Percentiles rank a stretch among this genome's conserved stretches.
Conservation (phyloP, 352 stramenopile species). For the Phytophthora pini region DNA sequence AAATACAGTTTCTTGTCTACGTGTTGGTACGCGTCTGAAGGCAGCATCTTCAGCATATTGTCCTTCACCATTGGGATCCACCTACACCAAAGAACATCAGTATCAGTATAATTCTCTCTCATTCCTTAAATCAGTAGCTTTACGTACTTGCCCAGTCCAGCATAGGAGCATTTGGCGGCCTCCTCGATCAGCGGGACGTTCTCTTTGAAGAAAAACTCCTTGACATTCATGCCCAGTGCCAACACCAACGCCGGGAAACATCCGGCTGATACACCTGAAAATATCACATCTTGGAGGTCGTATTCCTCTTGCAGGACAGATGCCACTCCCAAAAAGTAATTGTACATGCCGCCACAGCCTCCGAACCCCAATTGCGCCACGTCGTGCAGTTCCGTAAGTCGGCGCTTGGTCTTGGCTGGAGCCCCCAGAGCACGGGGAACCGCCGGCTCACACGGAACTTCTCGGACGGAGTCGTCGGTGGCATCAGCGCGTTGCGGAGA, state of each 20-base stretch:
- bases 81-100: slow-evolving; percentile 20
- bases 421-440: slow-evolving; percentile 25
- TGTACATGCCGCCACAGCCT: slow-evolving; percentile 88
- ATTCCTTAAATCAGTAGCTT: not conserved
- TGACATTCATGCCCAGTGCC: slow-evolving; percentile 70
- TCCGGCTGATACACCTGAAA: slow-evolving; percentile 77
- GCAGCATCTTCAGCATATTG: slow-evolving; percentile 69
- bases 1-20: slow-evolving; percentile 80
- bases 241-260: slow-evolving; percentile 78
- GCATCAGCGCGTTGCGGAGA: slow-evolving; percentile 9
- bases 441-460: slow-evolving; percentile 8
- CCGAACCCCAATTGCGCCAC: slow-evolving; percentile 83
- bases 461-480: slow-evolving; percentile 13
- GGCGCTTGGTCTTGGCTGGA: slow-evolving; percentile 34
- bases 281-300: slow-evolving; percentile 74
- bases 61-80: slow-evolving; percentile 82
- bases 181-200: slow-evolving; percentile 80
- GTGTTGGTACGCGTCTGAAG: slow-evolving; percentile 65
- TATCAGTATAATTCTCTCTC: not conserved
- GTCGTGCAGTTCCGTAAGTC: slow-evolving; percentile 63
- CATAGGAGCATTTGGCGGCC: slow-evolving; percentile 60
- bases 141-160: slow-evolving; percentile 65
- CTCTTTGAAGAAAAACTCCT: slow-evolving; percentile 87
- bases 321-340: slow-evolving; percentile 84
- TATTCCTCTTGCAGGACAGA: slow-evolving; percentile 77